phyloP scores from a whole-genome alignment of 805 yeast species.

The Kurtzmaniella fragi region DNA sequence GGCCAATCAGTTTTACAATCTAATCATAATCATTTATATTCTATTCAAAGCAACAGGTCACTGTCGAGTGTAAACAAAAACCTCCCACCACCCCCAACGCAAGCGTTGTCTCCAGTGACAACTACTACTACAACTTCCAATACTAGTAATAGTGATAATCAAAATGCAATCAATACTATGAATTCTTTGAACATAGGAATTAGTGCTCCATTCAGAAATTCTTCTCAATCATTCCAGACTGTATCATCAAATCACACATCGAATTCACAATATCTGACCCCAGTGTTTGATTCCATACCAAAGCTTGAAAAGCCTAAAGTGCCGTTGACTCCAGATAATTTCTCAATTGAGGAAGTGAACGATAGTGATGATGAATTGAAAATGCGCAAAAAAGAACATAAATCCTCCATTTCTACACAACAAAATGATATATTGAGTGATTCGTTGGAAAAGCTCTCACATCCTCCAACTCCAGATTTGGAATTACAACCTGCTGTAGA shows the following conservation, averaged over 20 bases:
- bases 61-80: slow-evolving; percentile 2
- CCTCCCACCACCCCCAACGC: slow-evolving; percentile 2
- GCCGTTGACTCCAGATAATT: slow-evolving; percentile 12
- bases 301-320: background rate
- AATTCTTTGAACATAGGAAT: background rate
- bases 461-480: no score
- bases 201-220: slow-evolving; percentile 7
- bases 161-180: background rate
- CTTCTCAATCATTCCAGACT: slow-evolving; percentile 13
- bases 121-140: background rate
- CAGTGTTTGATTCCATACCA: slow-evolving; percentile 3
- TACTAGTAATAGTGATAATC: background rate
- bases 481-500: slow-evolving; percentile 12
- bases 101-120: background rate
- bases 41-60: background rate
- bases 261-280: slow-evolving; percentile 9
- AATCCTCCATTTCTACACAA: background rate
- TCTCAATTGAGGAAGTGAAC: slow-evolving; percentile 37
- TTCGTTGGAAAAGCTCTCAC: background rate
- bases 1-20: no score
- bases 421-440: background rate
- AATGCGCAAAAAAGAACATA: background rate
- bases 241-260: slow-evolving; percentile 1
- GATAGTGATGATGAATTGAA: slow-evolving; percentile 35
- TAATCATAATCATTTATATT: no score